Evolutionary conservation across 2,329 filamentous ascomycete species (phyloP), one percentile per base, ranked within the genome.

Genomic region (Botrytis byssoidea): DNA sequence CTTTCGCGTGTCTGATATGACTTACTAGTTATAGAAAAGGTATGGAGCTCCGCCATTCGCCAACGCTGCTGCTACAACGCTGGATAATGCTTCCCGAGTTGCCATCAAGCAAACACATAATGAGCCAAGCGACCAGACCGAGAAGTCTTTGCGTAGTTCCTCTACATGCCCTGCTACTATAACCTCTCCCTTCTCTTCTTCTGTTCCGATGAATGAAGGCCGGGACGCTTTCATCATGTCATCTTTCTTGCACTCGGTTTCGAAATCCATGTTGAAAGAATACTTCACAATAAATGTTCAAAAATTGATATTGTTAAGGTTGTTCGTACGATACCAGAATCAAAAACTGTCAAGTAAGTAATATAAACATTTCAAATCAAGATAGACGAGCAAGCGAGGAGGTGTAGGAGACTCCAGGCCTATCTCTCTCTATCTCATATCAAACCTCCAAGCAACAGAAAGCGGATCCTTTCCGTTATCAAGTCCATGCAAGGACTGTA

Each of bases 1-100:
- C 9, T 9, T 22, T 16, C 25, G 12, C 4, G 9, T 7, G 37
- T 42, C 48, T 25, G 0, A 22, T 40, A 40, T 40, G 35, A 75
- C 77, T 74, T 80, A 83, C 83, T 83, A 82, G 73, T 85, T 85
- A 74, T 83, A 85, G 64, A 86, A 85, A 0, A 85, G 77, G 74
- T 84, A 85, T 2, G 84, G 84, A 1, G 85, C 83, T 46, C 85
- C 85, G 0, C 85, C 85, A 61, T 82, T 84, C 2, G 81, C 81
- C 44, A 86, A 75, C 1, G 85, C 85, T 5, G 81, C 81, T 3
- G 83, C 82, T 18, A 87, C 81, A 7, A 87, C 85, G 1, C 83
- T 83, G 6, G 70, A 59, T 7, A 68, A 32, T 22, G 29, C 70
- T 14, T 72, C 63, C 48, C 48, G 68, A 35, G 70, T 68, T 40